These are phyloP conservation scores for Sonneratia alba DNA, from an alignment of 345 rosid genomes.

Conservation along the genomic window DNA sequence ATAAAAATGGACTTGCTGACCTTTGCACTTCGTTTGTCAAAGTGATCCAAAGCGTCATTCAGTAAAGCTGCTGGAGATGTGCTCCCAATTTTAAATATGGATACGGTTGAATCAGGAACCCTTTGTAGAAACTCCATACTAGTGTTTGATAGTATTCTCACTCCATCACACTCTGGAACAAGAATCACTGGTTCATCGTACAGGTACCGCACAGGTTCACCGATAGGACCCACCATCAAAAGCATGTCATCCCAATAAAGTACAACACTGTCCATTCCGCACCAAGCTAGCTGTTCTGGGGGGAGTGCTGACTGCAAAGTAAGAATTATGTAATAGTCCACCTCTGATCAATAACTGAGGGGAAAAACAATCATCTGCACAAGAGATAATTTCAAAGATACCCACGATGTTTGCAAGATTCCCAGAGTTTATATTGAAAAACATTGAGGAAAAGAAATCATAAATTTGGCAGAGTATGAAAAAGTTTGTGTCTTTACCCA, in stretches of 20 bases:
- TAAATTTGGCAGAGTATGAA: too few species aligned
- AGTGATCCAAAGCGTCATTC: conserved; percentile 93
- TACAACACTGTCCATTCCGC: conserved; percentile 88
- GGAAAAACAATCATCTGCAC: neutral
- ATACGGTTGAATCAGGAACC: conserved; percentile 90
- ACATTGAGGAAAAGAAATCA: neutral
- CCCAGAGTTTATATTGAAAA: neutral
- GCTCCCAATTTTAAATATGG: conserved; percentile 94
- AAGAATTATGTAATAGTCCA: neutral
- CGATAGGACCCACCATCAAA: conserved; percentile 89
- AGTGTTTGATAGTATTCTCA: conserved; percentile 78
- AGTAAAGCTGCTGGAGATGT: conserved; percentile 88
- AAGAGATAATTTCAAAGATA: neutral
- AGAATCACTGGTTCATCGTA: conserved; percentile 83
- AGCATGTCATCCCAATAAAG: conserved; percentile 92
- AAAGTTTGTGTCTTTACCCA: neutral
- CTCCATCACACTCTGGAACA: conserved; percentile 96
- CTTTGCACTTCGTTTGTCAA: conserved; percentile 93
- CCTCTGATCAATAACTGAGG: neutral
- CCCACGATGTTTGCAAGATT: neutral
- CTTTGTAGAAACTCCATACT: conserved; percentile 89
- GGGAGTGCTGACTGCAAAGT: conserved; percentile 77
- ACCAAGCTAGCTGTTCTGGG: conserved; percentile 95
- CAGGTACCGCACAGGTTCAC: conserved; percentile 69
- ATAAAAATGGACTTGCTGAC: conserved; percentile 16